Conservation (phyloP, 1,139 yeast genomes). For the Pichia sp. region DNA sequence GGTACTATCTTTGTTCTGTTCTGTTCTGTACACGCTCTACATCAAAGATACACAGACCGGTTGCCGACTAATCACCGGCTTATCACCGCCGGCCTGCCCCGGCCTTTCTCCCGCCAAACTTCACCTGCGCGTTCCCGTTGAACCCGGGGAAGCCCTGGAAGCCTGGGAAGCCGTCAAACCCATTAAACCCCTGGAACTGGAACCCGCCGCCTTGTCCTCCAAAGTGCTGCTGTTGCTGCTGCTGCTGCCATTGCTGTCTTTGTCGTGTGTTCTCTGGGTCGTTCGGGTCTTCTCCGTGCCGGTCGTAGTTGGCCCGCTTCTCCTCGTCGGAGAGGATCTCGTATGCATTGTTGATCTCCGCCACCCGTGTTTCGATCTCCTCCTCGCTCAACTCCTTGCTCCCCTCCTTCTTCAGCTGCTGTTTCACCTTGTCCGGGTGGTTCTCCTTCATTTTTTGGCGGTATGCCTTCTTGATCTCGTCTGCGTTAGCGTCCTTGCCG, state of each 20-base stretch:
- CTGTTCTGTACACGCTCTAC: no score
- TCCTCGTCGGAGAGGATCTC: conserved; percentile 73
- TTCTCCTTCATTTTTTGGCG: conserved; percentile 70
- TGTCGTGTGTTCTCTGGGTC: conserved; percentile 30
- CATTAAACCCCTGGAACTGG: conserved; percentile 9
- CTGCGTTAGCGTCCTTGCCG: conserved; percentile 59
- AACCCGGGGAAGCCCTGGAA: not conserved
- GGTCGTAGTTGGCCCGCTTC: conserved; percentile 59
- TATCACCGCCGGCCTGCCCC: not conserved
- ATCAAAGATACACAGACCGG: no score
- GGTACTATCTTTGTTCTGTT: no score
- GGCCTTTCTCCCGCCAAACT: conserved; percentile 5
- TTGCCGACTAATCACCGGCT: no score
- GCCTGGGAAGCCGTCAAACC: not conserved
- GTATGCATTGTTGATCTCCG: conserved; percentile 89
- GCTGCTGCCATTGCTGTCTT: conserved; percentile 19
- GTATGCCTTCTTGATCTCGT: conserved; percentile 77
- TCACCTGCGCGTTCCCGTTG: not conserved
- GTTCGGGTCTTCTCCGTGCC: conserved; percentile 52
- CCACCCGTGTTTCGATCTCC: conserved; percentile 78
- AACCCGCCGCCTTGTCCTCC: conserved; percentile 1
- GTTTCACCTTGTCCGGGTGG: conserved; percentile 86
- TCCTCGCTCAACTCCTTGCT: conserved; percentile 52
- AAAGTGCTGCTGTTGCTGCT: conserved; percentile 7
- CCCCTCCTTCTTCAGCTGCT: conserved; percentile 6